Conservation (phyloP, 2,329 filamentous ascomycete genomes). For the Corinectria fuckeliana region DNA sequence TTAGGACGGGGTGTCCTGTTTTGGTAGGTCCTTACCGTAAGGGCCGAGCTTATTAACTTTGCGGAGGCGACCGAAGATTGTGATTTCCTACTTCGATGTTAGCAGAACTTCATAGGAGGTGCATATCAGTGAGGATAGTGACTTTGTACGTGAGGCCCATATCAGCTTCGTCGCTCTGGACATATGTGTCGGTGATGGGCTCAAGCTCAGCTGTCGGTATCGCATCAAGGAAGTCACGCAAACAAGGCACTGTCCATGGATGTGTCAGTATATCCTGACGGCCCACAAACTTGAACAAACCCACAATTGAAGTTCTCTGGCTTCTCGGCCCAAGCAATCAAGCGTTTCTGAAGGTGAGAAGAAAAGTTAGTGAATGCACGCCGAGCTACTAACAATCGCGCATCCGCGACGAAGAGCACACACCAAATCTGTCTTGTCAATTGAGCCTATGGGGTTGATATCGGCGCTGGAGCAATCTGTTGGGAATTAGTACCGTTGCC, state of each 20-base stretch:
- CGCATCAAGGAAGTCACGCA: constrained; percentile 67
- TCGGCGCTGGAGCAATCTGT: constrained; percentile 52
- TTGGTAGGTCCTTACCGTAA: constrained; percentile 26
- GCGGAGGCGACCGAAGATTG: constrained; percentile 45
- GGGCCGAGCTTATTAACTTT: constrained; percentile 52
- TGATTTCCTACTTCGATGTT: background rate
- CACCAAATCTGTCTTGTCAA: constrained; percentile 67
- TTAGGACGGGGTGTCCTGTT: too few relatives aligned
- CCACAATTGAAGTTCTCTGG: constrained; percentile 52
- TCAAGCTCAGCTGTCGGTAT: constrained; percentile 61
- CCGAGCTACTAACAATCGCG: too few relatives aligned
- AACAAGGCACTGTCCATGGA: constrained; percentile 56
- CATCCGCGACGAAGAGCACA: too few relatives aligned
- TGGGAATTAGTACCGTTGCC: background rate
- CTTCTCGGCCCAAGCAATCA: constrained; percentile 63
- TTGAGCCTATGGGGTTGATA: constrained; percentile 34
- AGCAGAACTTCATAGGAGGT: background rate
- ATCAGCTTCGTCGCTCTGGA: constrained; percentile 49
- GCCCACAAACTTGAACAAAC: background rate
- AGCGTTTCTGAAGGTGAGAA: constrained; percentile 37
- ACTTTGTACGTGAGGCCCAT: constrained; percentile 52
- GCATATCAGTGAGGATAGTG: background rate
- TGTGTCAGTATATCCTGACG: too few relatives aligned
- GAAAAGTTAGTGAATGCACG: background rate
- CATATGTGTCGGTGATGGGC: constrained; percentile 46